A percentile compares a stretch with the other conserved stretches of the same genome.
These are phyloP conservation scores for Diplodia mutila DNA, from an alignment of 2,329 filamentous ascomycete genomes.

Conservation along the genomic window DNA sequence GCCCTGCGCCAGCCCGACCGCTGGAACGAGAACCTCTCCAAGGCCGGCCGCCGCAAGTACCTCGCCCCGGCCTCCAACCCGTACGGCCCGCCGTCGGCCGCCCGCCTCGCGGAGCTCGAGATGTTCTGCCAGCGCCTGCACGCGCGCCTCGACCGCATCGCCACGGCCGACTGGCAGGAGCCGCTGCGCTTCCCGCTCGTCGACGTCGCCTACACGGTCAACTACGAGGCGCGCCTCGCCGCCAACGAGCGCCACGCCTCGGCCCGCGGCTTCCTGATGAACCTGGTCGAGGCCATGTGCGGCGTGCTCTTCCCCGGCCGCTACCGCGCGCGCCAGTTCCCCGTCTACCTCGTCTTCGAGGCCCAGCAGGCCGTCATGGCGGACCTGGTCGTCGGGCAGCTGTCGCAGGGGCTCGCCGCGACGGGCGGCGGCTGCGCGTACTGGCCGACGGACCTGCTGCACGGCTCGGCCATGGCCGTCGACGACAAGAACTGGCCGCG, in stretches of 20 bases:
- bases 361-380: slow-evolving; percentile 27
- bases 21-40: slow-evolving; percentile 24
- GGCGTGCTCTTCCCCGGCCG: slow-evolving; percentile 16
- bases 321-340: slow-evolving; percentile 13
- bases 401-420: slow-evolving; percentile 21
- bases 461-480: slow-evolving; percentile 21
- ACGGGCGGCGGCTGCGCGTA: slow-evolving; percentile 26
- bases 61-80: not conserved
- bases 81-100: slow-evolving; percentile 5
- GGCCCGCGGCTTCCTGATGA: slow-evolving; percentile 17
- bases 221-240: slow-evolving; percentile 19
- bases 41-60: slow-evolving; percentile 25
- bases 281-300: slow-evolving; percentile 26
- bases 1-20: not conserved
- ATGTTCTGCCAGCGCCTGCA: slow-evolving; percentile 25
- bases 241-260: slow-evolving; percentile 17
- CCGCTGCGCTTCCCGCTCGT: slow-evolving; percentile 27
- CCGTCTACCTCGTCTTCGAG: slow-evolving; percentile 26
- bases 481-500: slow-evolving; percentile 26
- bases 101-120: slow-evolving; percentile 24
- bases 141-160: slow-evolving; percentile 25
- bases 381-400: slow-evolving; percentile 19
- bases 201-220: slow-evolving; percentile 26
- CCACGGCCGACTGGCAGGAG: slow-evolving; percentile 12
- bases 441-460: slow-evolving; percentile 25